These are phyloP conservation scores for Penicillium arizonense DNA, from an alignment of 495 filamentous ascomycete genomes.

Conservation along the genomic window DNA sequence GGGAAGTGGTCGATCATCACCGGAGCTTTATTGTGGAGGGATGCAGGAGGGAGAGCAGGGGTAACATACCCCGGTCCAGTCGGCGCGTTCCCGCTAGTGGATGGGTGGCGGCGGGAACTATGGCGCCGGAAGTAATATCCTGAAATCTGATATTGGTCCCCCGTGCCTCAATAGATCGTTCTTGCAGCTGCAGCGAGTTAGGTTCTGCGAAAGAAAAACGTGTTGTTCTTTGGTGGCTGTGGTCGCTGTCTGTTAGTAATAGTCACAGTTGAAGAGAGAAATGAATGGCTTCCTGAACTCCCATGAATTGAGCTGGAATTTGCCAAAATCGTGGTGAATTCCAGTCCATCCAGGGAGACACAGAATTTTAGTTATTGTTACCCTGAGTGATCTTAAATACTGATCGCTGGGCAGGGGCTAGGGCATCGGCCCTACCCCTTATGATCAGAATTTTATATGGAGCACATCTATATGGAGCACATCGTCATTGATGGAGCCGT, in stretches of 20 bases:
- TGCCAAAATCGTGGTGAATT: neutral
- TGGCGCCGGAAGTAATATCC: slow-evolving; percentile 1
- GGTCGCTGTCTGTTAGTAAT: slow-evolving; percentile 1
- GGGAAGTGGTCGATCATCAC: slow-evolving; percentile 21
- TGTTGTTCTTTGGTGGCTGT: neutral
- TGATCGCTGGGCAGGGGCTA: slow-evolving; percentile 3
- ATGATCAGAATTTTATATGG: slow-evolving; percentile 12
- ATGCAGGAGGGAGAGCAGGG: neutral
- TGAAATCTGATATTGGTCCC: neutral
- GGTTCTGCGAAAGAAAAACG: neutral
- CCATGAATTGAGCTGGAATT: neutral
- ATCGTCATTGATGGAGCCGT: slow-evolving; percentile 12
- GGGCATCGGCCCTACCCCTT: slow-evolving; percentile 12
- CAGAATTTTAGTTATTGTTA: neutral
- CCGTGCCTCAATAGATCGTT: neutral
- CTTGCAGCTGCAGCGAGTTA: neutral
- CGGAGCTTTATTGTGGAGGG: neutral
- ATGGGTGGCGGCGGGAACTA: slow-evolving; percentile 3
- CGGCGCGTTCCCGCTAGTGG: slow-evolving; percentile 6
- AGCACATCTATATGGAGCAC: slow-evolving; percentile 12
- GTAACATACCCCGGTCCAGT: slow-evolving; percentile 9
- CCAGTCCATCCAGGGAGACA: neutral
- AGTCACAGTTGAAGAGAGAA: neutral
- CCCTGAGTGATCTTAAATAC: slow-evolving; percentile 9
- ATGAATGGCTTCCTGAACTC: neutral